Evolutionary conservation across 768 basidiomycete genomes (phyloP).

Genomic region (Mycena amicta): DNA sequence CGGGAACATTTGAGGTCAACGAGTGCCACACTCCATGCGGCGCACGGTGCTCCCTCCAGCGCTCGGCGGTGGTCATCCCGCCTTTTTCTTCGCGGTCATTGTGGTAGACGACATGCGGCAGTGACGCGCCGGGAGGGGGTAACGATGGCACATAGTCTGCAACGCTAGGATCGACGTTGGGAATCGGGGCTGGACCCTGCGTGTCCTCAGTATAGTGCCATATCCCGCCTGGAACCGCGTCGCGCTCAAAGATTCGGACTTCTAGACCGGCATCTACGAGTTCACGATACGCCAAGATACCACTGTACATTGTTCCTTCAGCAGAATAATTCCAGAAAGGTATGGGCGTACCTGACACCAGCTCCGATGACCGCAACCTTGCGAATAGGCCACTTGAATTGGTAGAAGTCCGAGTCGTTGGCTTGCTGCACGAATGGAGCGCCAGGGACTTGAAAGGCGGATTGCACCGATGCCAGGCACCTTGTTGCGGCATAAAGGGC

Average conservation of each 20-base stretch:
- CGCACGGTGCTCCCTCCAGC: conserved; percentile 34
- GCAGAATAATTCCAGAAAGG: too few relatives aligned
- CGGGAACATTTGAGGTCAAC: conserved; percentile 37
- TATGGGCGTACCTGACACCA: conserved; percentile 38
- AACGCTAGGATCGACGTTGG: conserved; percentile 33
- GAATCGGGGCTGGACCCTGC: conserved; percentile 33
- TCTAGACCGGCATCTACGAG: conserved; percentile 37
- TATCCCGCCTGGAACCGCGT: conserved; percentile 38
- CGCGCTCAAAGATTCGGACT: conserved; percentile 27
- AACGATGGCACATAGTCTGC: conserved; percentile 40
- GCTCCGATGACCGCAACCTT: conserved; percentile 44
- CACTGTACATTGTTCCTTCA: too few relatives aligned
- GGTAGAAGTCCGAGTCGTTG: conserved; percentile 28
- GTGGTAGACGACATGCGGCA: conserved; percentile 27
- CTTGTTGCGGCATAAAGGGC: conserved; percentile 1
- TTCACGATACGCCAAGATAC: conserved; percentile 39
- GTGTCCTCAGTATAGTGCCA: conserved; percentile 44
- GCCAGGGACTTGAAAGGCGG: conserved; percentile 6
- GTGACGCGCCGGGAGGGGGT: conserved; percentile 33
- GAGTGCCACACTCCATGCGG: conserved; percentile 42
- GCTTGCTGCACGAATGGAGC: conserved; percentile 2
- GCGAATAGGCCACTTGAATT: conserved; percentile 40
- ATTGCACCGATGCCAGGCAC: neutral
- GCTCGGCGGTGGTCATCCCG: conserved; percentile 22
- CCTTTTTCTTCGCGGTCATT: conserved; percentile 25